A percentile compares a stretch with the other conserved stretches of the same genome.
Evolutionary conservation across 306 rosid genomes (phyloP).

Genomic region (Rosa lucieae): DNA sequence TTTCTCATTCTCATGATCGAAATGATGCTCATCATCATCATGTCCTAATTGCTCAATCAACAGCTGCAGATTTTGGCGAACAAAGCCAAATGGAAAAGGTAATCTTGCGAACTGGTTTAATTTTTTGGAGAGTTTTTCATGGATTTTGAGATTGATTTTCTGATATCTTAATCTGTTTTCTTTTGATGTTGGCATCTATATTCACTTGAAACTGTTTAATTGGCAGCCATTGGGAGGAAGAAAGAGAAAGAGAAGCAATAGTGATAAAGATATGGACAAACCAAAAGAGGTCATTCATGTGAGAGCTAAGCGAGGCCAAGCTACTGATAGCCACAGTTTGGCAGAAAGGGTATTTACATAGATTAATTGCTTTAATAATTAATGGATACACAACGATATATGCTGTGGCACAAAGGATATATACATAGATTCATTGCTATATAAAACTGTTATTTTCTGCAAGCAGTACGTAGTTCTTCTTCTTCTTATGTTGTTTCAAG

Average conservation of each 20-base stretch:
- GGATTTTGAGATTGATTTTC: background rate
- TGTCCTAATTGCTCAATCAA: slow-evolving; percentile 23
- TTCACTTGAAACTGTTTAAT: background rate
- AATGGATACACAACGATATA: background rate
- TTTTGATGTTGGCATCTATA: slow-evolving; percentile 4
- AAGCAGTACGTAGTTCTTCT: too few relatives aligned
- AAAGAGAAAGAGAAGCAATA: slow-evolving; percentile 50
- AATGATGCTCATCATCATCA: slow-evolving; percentile 8
- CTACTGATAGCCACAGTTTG: slow-evolving; percentile 69
- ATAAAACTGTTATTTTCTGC: too few relatives aligned
- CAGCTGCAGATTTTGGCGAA: slow-evolving; percentile 7
- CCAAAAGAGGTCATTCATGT: slow-evolving; percentile 55
- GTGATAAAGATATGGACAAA: slow-evolving; percentile 32
- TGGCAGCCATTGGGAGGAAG: slow-evolving; percentile 42
- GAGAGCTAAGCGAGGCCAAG: slow-evolving; percentile 72
- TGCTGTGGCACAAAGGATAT: background rate
- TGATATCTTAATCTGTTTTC: background rate
- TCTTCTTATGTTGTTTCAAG: background rate
- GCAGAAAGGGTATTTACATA: slow-evolving; percentile 57
- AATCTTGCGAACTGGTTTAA: background rate
- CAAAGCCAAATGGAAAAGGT: slow-evolving; percentile 19
- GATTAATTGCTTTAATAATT: background rate
- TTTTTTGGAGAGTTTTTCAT: background rate
- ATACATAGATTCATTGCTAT: too few relatives aligned
- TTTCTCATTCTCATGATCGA: slow-evolving; percentile 21